Evolutionary conservation across 2,329 filamentous ascomycete genomes (phyloP), one percentile per base, ranked within the genome.

Genomic region (Sclerotiophoma versabilis): DNA sequence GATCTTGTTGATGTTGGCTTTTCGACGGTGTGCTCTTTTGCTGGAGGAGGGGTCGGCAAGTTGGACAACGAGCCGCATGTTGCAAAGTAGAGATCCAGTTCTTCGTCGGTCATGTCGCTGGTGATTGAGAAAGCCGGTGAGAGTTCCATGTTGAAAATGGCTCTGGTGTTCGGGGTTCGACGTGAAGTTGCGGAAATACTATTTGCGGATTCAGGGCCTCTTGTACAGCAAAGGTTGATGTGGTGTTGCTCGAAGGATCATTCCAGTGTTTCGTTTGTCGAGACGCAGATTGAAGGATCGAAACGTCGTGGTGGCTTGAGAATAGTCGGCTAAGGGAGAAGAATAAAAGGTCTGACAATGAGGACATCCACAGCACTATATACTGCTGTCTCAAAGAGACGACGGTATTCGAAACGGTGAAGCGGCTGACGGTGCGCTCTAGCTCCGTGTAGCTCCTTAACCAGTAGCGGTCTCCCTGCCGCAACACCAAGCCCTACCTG

Each of bases 21-120:
- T 10, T 44, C 38, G 29, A 58, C 54, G 42, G 59, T 41, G 34
- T 57, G 59, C 56, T 69, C 62, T 60, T 69, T 73, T 46, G 63
- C 64, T 17, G 71, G 72, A n/a, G 75, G 75, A 50, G 75, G 75
- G 14, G 75, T 77, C 6, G 75, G 75, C 19, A 76, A 63, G 59
- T 71, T 75, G 26, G 74, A 76, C 33, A 76, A 63, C 39, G 74
- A 74, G 22, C 73, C 70, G 38, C 72, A 77, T 48, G 58, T 71
- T 33, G 71, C 74, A 58, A 77, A 74, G 62, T 75, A 76, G 50
- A 58, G 59, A 39, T 76, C 75, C 59, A 76, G 50, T 54, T 75
- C 72, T 48, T 75, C 74, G 50, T 74, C 70, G 38, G 72, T 72
- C 61, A 74, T 65, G 60, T 74, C 66, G 64, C 65, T 60, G 56